phyloP scores from a whole-genome alignment of 768 basidiomycete genomes.

The Serendipita vermifera region DNA sequence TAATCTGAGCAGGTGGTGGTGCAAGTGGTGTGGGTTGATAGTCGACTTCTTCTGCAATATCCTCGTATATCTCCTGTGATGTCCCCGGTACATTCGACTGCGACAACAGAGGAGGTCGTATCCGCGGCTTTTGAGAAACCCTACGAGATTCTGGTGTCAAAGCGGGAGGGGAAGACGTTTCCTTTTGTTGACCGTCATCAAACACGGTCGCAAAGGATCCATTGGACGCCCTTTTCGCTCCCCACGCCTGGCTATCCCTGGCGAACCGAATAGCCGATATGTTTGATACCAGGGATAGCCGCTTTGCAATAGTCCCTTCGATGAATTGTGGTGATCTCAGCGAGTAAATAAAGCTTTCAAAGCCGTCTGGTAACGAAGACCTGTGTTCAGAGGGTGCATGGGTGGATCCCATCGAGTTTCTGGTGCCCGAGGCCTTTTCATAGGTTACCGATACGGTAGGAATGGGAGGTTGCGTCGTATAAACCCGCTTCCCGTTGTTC shows the following conservation, averaged over 20 bases:
- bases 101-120: too few species aligned
- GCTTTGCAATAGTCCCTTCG: neutral
- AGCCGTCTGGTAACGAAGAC: too few species aligned
- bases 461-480: conserved; percentile 2
- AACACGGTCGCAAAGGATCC: conserved; percentile 3
- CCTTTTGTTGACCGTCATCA: neutral
- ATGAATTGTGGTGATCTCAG: neutral
- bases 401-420: neutral
- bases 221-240: neutral
- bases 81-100: too few species aligned
- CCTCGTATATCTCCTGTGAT: too few species aligned
- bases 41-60: neutral
- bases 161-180: neutral
- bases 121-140: too few species aligned
- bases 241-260: neutral
- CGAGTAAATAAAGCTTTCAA: neutral
- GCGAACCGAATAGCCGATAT: neutral
- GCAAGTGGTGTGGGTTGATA: conserved; percentile 1
- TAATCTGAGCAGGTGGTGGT: neutral
- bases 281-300: neutral
- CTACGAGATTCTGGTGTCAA: too few species aligned
- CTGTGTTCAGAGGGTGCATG: too few species aligned
- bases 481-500: neutral
- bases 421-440: too few species aligned
- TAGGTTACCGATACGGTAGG: too few species aligned